Evolutionary conservation across 192 early-diverging fungal species (phyloP), one percentile per base, ranked within the genome.

Genomic region (Entophlyctis luteolus): DNA sequence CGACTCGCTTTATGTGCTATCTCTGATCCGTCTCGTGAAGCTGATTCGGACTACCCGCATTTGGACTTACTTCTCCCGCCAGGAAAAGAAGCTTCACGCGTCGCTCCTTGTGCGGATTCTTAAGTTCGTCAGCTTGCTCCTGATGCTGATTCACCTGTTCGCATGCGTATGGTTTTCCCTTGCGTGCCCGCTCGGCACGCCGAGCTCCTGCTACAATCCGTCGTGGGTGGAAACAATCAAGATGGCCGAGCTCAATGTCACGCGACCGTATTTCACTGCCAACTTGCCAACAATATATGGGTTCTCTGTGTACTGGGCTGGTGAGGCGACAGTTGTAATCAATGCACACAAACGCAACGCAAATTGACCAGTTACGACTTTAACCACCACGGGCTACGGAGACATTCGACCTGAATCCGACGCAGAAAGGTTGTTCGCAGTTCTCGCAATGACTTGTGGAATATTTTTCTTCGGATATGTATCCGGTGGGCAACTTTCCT

Each of bases 401-500:
- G 79, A 81, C 52, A 73, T 81, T 53, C 70, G 63, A 33, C 71
- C 79, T 16, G 45, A 55, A 33, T 76, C 70, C 65, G 63, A 74
- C 38, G 48, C 57, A 39, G 76, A 81, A 50, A 62, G 79, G 8
- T 33, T 81, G 18, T 81, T 77, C 59, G 45, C 77, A n/a, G 36
- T 76, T 23, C 48, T 78, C 22, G 59, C 71, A 52, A 77, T 79
- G 53, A 67, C 72, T 36, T 56, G 22, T 33, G 79, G 79, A 20
- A 72, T 63, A 25, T 67, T 81, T 34, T 79, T 81, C 54, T 81
- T 77, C 69, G 77, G 77, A 22, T 81, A 81, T 73, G 63, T 81
- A 20, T 79, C 79, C 49, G 79, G 77, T 68, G 14, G 18, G 48
- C 6, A 60, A 45, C 38, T 45, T 45, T 60, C 22, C n/a, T 18